phyloP scores from a whole-genome alignment of 352 stramenopile species.

The Globisporangium alternatum region DNA sequence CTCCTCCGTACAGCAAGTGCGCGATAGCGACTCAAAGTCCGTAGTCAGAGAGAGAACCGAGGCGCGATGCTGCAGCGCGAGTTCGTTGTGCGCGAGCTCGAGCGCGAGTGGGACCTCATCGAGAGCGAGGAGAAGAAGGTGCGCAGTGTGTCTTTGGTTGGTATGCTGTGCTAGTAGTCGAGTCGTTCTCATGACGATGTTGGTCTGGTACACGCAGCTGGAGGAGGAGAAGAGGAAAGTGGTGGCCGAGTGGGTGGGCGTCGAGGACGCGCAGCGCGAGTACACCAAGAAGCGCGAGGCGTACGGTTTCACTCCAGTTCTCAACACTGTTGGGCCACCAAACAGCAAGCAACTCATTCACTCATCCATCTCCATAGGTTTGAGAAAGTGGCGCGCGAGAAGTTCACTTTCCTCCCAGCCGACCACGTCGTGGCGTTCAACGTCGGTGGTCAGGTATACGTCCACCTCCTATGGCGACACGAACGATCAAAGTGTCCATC shows the following conservation, averaged over 20 bases:
- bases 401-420: conserved; percentile 48
- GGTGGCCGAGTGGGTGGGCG: conserved; percentile 59
- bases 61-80: conserved; percentile 44
- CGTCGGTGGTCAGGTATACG: conserved; percentile 49
- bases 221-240: conserved; percentile 76
- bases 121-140: conserved; percentile 65
- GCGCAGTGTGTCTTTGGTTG: background rate
- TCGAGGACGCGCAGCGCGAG: conserved; percentile 64
- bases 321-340: background rate
- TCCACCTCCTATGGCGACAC: background rate
- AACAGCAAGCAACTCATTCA: background rate
- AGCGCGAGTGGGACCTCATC: conserved; percentile 60
- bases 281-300: conserved; percentile 58
- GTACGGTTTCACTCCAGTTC: conserved; percentile 24
- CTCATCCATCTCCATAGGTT: conserved; percentile 33
- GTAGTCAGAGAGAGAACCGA: too few species aligned
- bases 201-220: conserved; percentile 27
- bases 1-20: too few species aligned
- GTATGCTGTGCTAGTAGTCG: background rate
- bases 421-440: conserved; percentile 70
- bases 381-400: conserved; percentile 47
- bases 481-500: background rate
- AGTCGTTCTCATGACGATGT: background rate
- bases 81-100: conserved; percentile 46
- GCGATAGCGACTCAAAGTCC: too few species aligned